Conservation (phyloP, 768 basidiomycete genomes). For the Boletus vinaceobasis region DNA sequence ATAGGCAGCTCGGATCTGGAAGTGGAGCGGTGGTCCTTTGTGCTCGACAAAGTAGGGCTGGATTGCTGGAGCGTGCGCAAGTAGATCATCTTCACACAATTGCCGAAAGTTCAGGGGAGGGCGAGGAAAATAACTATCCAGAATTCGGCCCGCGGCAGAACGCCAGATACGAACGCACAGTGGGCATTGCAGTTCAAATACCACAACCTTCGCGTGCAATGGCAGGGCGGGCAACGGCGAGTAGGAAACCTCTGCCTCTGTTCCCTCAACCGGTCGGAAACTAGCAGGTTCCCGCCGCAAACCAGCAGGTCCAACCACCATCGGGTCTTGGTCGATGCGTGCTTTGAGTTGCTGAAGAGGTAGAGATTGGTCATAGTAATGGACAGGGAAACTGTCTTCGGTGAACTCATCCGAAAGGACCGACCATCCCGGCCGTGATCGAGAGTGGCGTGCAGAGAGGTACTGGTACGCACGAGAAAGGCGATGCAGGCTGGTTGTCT, state of each 20-base stretch:
- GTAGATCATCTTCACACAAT: too few relatives aligned
- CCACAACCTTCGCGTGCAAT: slow-evolving; percentile 19
- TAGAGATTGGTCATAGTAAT: too few relatives aligned
- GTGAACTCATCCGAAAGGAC: slow-evolving; percentile 28
- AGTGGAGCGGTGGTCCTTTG: neutral
- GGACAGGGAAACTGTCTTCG: slow-evolving; percentile 27
- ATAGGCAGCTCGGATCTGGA: neutral
- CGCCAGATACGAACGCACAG: slow-evolving; percentile 37
- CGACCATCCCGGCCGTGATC: slow-evolving; percentile 19
- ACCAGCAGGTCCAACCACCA: slow-evolving; percentile 4
- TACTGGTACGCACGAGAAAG: slow-evolving; percentile 28
- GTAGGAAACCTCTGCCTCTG: slow-evolving; percentile 1
- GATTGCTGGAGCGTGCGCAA: slow-evolving; percentile 26
- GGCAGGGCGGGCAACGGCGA: slow-evolving; percentile 41
- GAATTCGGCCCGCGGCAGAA: slow-evolving; percentile 28
- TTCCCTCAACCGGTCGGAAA: too few relatives aligned
- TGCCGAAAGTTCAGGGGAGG: too few relatives aligned
- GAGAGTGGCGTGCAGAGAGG: slow-evolving; percentile 27
- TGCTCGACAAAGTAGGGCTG: neutral
- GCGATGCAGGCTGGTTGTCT: slow-evolving; percentile 26
- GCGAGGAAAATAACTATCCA: too few relatives aligned
- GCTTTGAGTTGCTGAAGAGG: slow-evolving; percentile 24
- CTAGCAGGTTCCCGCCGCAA: slow-evolving; percentile 6
- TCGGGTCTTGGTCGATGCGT: too few relatives aligned
- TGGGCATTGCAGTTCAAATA: slow-evolving; percentile 42